These are phyloP conservation scores for Penicillium fimorum DNA, from an alignment of 495 filamentous ascomycete species.

Conservation along the genomic window DNA sequence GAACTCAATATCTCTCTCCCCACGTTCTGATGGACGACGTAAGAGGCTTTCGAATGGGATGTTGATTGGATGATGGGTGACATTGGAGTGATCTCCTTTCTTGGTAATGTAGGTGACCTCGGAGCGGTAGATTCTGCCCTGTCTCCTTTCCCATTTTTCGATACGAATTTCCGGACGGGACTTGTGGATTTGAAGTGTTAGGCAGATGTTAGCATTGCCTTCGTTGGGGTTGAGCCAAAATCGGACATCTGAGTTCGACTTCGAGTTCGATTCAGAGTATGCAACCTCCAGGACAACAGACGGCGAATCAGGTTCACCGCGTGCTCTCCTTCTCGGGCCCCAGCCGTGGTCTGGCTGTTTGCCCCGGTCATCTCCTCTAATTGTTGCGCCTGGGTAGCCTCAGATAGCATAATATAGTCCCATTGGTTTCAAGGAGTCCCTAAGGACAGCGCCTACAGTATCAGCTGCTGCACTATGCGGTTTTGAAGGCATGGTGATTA, in stretches of 20 bases:
- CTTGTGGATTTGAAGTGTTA: background rate
- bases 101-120: background rate
- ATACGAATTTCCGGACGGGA: background rate
- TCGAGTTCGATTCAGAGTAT: background rate
- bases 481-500: background rate
- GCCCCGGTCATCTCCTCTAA: background rate
- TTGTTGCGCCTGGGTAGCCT: background rate
- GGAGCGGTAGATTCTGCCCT: background rate
- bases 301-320: no score
- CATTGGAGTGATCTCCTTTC: slow-evolving; percentile 1
- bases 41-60: slow-evolving; percentile 1
- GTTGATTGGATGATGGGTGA: slow-evolving; percentile 4
- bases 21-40: background rate
- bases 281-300: slow-evolving; percentile 3
- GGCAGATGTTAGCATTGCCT: background rate
- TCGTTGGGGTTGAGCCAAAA: slow-evolving; percentile 2
- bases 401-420: background rate
- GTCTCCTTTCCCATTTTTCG: background rate
- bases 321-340: slow-evolving; percentile 1
- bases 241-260: slow-evolving; percentile 3
- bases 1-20: slow-evolving; percentile 3
- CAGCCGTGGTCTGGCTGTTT: slow-evolving; percentile 3
- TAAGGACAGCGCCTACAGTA: background rate
- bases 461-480: background rate
- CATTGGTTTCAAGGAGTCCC: background rate